Base-by-base conservation (phyloP, 768 basidiomycete genomes). In the Termitomyces sp. region DNA sequence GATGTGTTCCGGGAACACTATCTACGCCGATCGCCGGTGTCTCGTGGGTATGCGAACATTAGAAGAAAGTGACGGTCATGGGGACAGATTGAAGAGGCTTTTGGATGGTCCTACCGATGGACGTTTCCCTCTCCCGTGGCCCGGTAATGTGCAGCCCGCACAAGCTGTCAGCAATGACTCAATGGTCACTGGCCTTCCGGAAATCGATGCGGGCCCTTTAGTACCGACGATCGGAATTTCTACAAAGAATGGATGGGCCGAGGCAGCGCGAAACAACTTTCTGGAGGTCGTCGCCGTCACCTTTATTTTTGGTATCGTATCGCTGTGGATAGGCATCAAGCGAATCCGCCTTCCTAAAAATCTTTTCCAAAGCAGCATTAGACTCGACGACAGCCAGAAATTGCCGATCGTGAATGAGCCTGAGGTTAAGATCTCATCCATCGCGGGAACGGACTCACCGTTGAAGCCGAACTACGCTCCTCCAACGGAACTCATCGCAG, bases 11-110 rank as follows among this genome's bases (percentile, higher is more conserved):
- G 64, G 60, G n/a, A 51, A 26, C 24, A 46, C 46, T 20, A 50
- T 61, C 24, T 63, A 60, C 43, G 57, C 58, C 4, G 81, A 88
- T 65, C 73, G 77, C 4, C 77, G 79, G 10, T 91, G 89, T 68
- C 70, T 88, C 16, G 80, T 83, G 12, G 89, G 89, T 24, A 77
- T 87, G 47, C 75, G 82, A 7, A 70, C 68, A 20, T 69, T 89
- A 20, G 83, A 84, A 61, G 74, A 77, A 2, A 78, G 78, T 13
- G 81, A 77, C 63, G 82, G 79, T 6, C 68, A 68, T 4, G 75
- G 75, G 59, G 71, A 72, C 43, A 66, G 78, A 13, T 68, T 77
- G 66, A 75, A 70, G 65, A 76, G 84, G 61, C 75, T 89, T 22
- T 73, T 89, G 2, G 86, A 88, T 55, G 84, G 82, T 3, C 81